Evolutionary conservation across 495 filamentous ascomycete genomes (phyloP), one percentile per base, ranked within the genome.

Genomic region (Penicillium lividum): DNA sequence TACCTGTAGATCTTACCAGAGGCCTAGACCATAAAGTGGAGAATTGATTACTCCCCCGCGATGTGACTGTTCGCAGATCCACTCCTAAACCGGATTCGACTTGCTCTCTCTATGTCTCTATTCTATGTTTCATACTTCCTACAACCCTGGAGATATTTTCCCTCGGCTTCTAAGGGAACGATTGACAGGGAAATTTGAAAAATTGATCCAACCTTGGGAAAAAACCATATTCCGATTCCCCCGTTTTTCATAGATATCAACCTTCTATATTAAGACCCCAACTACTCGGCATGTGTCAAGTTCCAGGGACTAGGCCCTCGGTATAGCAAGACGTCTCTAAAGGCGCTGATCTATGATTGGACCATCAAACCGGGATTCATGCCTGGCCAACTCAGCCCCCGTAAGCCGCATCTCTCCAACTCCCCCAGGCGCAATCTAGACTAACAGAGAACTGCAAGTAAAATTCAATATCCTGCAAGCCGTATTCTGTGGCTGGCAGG

Each of bases 31-130:
- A 22, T 1, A 22, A 27, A 51, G 50, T 56, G 61, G 56, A 53
- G 61, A 36, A 54, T 7, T 13, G 25, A 33, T 34, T 51, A 11
- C 36, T 54, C 57, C 53, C 61, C 57, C 53, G 45, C 61, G 61
- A 64, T 57, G 54, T 45, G 61, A 64, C 61, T 57, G 47, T 62
- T 33, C 40, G 54, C 54, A 56, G 57, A 59, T 48, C 57, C 43
- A 34, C 51, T 59, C 47, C 47, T 18, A 49, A 49, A 16, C 27
- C 46, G 46, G 46, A 18, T 49, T 31, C 28, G 5, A 18, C 31
- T 7, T 33, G 18, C 15, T 44, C 15, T 44, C 13, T 44, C 18
- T 15, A 6, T 44, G 15, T 6, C 18, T 44, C 18, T 44, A 9
- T 44, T 44, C 18, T 16, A 44, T 15, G 6, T 44, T 44, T 44